Evolutionary conservation across 495 filamentous ascomycete genomes (phyloP), one percentile per base, ranked within the genome.

Genomic region (Pyrenula aspistea): DNA sequence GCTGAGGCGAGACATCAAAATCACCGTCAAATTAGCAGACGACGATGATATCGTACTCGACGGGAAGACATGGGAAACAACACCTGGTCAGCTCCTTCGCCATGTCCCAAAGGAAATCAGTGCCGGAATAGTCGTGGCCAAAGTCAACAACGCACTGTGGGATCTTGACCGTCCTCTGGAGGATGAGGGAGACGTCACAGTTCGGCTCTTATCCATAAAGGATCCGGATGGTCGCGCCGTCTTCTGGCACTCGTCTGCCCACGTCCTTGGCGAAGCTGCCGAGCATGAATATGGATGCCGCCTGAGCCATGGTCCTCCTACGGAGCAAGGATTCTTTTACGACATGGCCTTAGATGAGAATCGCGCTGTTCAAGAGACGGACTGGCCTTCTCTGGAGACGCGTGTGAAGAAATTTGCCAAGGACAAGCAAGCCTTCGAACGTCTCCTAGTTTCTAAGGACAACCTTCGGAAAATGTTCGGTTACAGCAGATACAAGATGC

Each of bases 241-340:
- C 4, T 95, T 92, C 66, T 94, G 89, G 90, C 93, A 98, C 69
- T 91, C 86, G 2, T 89, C 84, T 60, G 93, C 93, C 24, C 93
- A 98, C 69, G 79, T 89, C 56, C 82, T 98, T n/a, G 93, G 93
- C 56, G 92, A 96, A 69, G 89, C 90, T 52, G 87, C 84, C 48
- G 94, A 98, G 69, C 81, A 84, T 59, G 81, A 91, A 60, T 98
- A 87, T 67, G 87, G 86, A 51, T 96, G 91, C 72, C 82, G 91
- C 57, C 78, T 98, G 52, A 95, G 89, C 61, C 90, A 95, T 64
- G 93, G 93, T 10, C 93, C 93, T 21, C 93, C 91, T 8, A 89
- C 89, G 25, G 83, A 91, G 12, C 85, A 91, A 69, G 93, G 94
- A 36, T 98, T 97, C 79, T 97, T 94, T 77, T 97, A 97, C 70